These are phyloP conservation scores for Chalciporus piperatus DNA, from an alignment of 768 basidiomycete genomes.

Conservation along the genomic window DNA sequence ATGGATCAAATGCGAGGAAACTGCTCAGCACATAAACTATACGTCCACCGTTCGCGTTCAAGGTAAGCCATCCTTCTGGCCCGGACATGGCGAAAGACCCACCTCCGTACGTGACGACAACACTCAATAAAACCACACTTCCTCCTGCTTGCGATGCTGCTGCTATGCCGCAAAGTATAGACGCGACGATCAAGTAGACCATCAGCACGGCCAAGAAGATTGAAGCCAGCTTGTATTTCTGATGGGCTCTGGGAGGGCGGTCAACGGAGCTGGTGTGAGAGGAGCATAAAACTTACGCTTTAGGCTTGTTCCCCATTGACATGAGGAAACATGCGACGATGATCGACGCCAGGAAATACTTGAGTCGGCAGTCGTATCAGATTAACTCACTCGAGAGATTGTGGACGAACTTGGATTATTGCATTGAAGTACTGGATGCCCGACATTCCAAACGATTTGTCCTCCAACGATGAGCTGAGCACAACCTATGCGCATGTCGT, in stretches of 20 bases:
- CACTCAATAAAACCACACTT: conserved; percentile 77
- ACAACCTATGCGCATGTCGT: conserved; percentile 54
- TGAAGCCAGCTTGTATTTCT: conserved; percentile 79
- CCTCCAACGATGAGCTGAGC: conserved; percentile 84
- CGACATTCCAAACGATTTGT: conserved; percentile 58
- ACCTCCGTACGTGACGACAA: conserved; percentile 85
- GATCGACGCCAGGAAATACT: conserved; percentile 83
- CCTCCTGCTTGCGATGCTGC: conserved; percentile 65
- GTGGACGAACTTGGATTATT: conserved; percentile 57
- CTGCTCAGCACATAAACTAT: conserved; percentile 76
- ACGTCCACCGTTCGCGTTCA: neutral
- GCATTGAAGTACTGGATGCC: conserved; percentile 74
- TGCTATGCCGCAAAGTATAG: conserved; percentile 74
- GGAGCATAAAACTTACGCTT: conserved; percentile 48
- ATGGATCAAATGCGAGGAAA: conserved; percentile 87
- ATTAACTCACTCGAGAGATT: neutral
- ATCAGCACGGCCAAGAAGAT: conserved; percentile 75
- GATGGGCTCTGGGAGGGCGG: conserved; percentile 20
- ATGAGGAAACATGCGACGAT: conserved; percentile 90
- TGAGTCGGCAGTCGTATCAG: conserved; percentile 4
- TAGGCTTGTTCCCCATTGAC: conserved; percentile 94
- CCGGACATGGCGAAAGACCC: conserved; percentile 17
- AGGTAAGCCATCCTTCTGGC: neutral
- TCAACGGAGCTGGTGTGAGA: neutral
- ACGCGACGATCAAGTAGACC: conserved; percentile 80